Base-by-base conservation (phyloP, 2,329 filamentous ascomycete genomes). In the Xylariaceae sp. region DNA sequence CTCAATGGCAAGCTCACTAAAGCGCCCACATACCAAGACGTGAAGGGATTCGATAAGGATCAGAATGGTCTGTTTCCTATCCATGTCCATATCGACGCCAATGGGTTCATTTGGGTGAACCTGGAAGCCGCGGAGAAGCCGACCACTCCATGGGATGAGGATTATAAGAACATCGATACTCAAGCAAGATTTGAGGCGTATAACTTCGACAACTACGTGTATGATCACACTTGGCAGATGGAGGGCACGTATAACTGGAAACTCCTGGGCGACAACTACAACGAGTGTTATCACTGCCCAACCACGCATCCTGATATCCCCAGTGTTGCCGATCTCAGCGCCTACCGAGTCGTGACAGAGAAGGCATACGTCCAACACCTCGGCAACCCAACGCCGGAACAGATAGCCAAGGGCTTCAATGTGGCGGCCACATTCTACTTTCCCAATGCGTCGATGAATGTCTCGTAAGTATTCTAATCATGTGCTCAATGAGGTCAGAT, bases 231-330 rank as follows among this genome's bases (percentile, higher is more conserved):
- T 37, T 85, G 81, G 80, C 77, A 82, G 64, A 79, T 83, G 77
- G 77, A 82, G 53, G 79, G 78, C 0, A 76, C 78, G 37, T 82
- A 79, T 68, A 85, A 85, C 73, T 85, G 82, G 82, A 85, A 85
- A 73, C 79, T 81, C 23, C 70, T 84, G 37, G 78, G 79, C 11
- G 84, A 87, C 68, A 86, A 87, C 73, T 87, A 85, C 75, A 87
- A 87, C 68, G 83, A 84, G 68, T 87, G 83, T 68, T 87, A 87
- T 65, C 83, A 86, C 73, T 86, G 82, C 74, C 78, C 79, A 54
- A 81, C 79, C 0, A 79, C 82, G 1, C 83, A 86, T 64, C 82
- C 84, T 2, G 81, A 83, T 59, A 80, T 85, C 37, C 76, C 80
- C 3, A 74, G 76, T 48, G 75, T 86, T n/a, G 78, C 82, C 50